phyloP scores from a whole-genome alignment of 768 basidiomycete genomes.

The Hygrocybe punicea region DNA sequence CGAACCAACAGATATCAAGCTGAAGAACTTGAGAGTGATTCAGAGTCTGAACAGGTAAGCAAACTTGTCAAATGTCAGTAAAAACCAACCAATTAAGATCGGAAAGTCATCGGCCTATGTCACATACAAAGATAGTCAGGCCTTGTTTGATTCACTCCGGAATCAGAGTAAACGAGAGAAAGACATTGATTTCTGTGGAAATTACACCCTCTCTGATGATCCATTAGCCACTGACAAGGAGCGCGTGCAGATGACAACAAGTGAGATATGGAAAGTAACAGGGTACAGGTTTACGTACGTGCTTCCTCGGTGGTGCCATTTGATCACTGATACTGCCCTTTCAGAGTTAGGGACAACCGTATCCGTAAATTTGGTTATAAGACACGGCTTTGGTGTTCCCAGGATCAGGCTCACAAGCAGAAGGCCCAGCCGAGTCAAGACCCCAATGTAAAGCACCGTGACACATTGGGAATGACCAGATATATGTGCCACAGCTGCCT shows the following conservation, averaged over 20 bases:
- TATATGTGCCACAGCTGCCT: constrained; percentile 21
- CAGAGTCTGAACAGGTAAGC: too few species aligned
- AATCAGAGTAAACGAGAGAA: neutral
- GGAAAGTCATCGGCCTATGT: too few species aligned
- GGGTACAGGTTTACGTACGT: constrained; percentile 27
- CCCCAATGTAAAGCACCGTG: constrained; percentile 19
- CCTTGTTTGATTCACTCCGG: neutral
- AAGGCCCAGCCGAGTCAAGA: constrained; percentile 16
- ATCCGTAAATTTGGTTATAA: constrained; percentile 17
- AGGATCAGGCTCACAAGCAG: constrained; percentile 23
- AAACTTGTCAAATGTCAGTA: too few species aligned
- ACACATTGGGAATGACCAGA: constrained; percentile 28
- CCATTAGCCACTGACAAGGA: constrained; percentile 14
- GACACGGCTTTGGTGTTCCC: constrained; percentile 27
- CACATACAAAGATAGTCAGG: neutral
- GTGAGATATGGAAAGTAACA: constrained; percentile 24
- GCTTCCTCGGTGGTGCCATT: neutral
- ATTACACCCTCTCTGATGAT: constrained; percentile 18
- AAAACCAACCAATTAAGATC: too few species aligned
- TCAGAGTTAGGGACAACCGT: constrained; percentile 22
- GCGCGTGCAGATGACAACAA: constrained; percentile 14
- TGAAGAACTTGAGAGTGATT: too few species aligned
- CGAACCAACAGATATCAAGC: too few species aligned
- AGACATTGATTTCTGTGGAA: constrained; percentile 22
- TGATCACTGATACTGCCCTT: constrained; percentile 8